Base-by-base conservation (phyloP, 2,329 filamentous ascomycete genomes). In the Fusarium buharicum region DNA sequence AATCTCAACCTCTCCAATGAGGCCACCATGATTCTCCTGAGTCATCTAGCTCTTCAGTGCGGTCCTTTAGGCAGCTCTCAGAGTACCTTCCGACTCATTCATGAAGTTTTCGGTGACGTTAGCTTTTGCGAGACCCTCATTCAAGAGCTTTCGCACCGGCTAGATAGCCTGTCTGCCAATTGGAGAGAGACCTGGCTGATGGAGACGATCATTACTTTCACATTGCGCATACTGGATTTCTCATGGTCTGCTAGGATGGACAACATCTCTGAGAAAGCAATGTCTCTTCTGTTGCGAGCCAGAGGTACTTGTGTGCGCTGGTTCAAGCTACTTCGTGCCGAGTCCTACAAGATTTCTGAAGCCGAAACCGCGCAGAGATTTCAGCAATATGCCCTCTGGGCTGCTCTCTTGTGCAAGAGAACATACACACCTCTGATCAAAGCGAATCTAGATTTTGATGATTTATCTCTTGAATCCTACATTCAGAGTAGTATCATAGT, bases 1-100 rank as follows among this genome's bases (percentile, higher is more conserved):
- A 71, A 84, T 55, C 53, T 91, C 5, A 89, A 89, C 60, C 85
- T 90, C 60, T 85, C 83, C n/a, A 81, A 81, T 0, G 80, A 85
- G 17, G 79, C 82, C 0, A 83, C 82, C 0, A 78, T 79, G 41
- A 59, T 77, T 0, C 67, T 89, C 0, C 67, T 90, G 3, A 73
- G 75, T 2, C 80, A 85, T 10, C 73, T 90, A 0, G 74, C 79
- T 0, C 62, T 81, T 0, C 82, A 90, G 59, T 79, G 77, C 2
- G 89, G 89, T 0, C 85, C 86, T 3, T 24, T 37, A 4, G 68
- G 69, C 1, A 49, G 56, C 4, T 47, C 62, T 0, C 43, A 70
- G 7, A 71, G 79, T 31, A 11, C 61, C 0, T 59, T 71, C 0
- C 78, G 87, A 4, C 67, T 75, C 2, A 68, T 78, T 0, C 86